These are phyloP conservation scores for Yamadazyma laniorum DNA, from an alignment of 805 yeast species.

Conservation along the genomic window DNA sequence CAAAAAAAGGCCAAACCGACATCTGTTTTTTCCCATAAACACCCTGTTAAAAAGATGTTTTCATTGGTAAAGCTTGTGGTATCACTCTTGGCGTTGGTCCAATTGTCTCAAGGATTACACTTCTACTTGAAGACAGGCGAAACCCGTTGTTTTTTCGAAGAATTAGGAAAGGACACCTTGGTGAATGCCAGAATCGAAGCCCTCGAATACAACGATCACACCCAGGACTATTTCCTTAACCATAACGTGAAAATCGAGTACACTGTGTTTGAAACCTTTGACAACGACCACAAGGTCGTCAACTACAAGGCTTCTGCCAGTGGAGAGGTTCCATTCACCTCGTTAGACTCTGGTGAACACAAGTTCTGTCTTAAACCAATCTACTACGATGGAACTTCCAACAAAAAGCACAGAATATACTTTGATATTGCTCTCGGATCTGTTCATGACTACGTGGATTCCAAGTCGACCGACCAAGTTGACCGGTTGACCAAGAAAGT, in stretches of 20 bases:
- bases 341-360: slow-evolving; percentile 84
- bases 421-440: slow-evolving; percentile 73
- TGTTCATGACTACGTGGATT: slow-evolving; percentile 58
- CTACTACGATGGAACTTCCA: slow-evolving; percentile 63
- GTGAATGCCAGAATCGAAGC: slow-evolving; percentile 76
- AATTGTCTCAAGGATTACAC: slow-evolving; percentile 53
- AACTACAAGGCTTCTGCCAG: slow-evolving; percentile 57
- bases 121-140: slow-evolving; percentile 77
- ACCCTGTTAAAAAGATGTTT: not conserved
- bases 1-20: too few species aligned
- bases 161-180: slow-evolving; percentile 71
- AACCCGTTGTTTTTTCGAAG: slow-evolving; percentile 80
- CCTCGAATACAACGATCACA: slow-evolving; percentile 52
- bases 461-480: slow-evolving; percentile 54
- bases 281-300: slow-evolving; percentile 75
- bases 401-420: slow-evolving; percentile 60
- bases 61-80: slow-evolving; percentile 6
- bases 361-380: slow-evolving; percentile 64
- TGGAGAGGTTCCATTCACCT: slow-evolving; percentile 77
- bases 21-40: not conserved
- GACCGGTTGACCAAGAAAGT: slow-evolving; percentile 39
- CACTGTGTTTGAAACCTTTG: slow-evolving; percentile 62
- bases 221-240: slow-evolving; percentile 49
- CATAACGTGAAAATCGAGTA: slow-evolving; percentile 60
- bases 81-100: slow-evolving; percentile 14